Conservation (phyloP, 441 rosid species). For the Erodium trifolium region DNA sequence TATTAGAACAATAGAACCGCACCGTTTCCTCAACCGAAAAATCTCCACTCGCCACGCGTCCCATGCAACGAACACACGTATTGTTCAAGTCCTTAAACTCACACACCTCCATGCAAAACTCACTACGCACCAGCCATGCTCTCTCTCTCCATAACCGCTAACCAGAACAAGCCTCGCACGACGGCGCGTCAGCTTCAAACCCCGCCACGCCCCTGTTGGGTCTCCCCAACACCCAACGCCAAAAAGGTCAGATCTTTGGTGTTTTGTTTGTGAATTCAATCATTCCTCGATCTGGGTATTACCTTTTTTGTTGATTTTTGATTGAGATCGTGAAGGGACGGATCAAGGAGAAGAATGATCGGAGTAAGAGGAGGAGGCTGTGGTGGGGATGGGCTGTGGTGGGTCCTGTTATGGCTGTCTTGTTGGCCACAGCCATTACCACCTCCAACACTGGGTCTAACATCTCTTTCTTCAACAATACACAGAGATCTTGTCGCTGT, state of each 20-base stretch:
- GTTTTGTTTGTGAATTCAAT: neutral
- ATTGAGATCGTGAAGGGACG: conserved; percentile 6
- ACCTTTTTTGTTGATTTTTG: neutral
- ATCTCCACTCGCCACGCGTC: neutral
- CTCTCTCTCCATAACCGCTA: neutral
- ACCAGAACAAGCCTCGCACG: neutral
- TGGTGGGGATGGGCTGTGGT: conserved; percentile 25
- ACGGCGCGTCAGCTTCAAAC: conserved; percentile 5
- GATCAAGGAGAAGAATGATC: conserved; percentile 15
- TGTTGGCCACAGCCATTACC: conserved; percentile 33
- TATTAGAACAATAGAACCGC: too few species aligned
- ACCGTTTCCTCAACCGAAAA: neutral
- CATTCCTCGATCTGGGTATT: neutral
- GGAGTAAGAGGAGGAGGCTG: conserved; percentile 15
- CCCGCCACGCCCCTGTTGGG: neutral
- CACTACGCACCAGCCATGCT: neutral
- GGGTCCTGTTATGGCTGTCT: conserved; percentile 32
- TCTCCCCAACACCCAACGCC: neutral
- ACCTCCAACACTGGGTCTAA: conserved; percentile 24
- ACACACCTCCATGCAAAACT: neutral
- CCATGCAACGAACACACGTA: neutral
- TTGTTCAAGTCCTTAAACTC: too few species aligned
- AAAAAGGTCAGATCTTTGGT: conserved; percentile 4
- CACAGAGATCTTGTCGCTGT: conserved; percentile 38
- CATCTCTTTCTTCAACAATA: conserved; percentile 24